Conservation (phyloP, 306 rosid species). For the Senna siamea region DNA sequence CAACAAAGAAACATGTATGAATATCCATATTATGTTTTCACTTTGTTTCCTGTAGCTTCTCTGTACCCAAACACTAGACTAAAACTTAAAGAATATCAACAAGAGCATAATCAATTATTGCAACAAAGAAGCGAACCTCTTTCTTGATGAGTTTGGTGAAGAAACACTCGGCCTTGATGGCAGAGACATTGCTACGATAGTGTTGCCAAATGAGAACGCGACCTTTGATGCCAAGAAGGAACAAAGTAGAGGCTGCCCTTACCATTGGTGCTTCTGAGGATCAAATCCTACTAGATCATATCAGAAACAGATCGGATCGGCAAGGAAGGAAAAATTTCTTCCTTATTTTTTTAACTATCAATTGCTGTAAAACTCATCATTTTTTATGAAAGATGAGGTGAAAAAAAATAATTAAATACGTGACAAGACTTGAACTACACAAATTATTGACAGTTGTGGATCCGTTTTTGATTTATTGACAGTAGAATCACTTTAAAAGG, state of each 20-base stretch:
- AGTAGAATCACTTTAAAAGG: too few species aligned
- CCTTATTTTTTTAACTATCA: too few species aligned
- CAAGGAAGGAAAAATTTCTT: too few species aligned
- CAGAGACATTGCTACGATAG: constrained; percentile 95
- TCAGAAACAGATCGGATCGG: constrained; percentile 50
- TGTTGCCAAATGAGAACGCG: constrained; percentile 99
- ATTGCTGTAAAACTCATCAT: too few species aligned
- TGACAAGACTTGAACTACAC: too few species aligned
- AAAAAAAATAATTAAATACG: too few species aligned
- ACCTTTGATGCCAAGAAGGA: constrained; percentile 98
- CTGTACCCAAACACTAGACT: not conserved
- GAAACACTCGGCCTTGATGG: constrained; percentile 93
- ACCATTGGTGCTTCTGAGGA: constrained; percentile 53
- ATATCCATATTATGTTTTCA: not conserved
- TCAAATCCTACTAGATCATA: constrained; percentile 39
- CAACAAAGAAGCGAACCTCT: constrained; percentile 55
- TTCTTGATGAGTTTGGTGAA: constrained; percentile 96
- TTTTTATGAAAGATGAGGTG: too few species aligned
- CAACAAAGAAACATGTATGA: not conserved
- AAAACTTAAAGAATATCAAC: not conserved
- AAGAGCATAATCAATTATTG: not conserved
- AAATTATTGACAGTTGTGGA: too few species aligned
- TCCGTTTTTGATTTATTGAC: too few species aligned
- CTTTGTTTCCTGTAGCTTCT: not conserved
- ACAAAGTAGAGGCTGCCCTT: constrained; percentile 96